These are phyloP conservation scores for Aaosphaeria pasadenensis DNA, from an alignment of 2,329 filamentous ascomycete genomes.

Conservation along the genomic window DNA sequence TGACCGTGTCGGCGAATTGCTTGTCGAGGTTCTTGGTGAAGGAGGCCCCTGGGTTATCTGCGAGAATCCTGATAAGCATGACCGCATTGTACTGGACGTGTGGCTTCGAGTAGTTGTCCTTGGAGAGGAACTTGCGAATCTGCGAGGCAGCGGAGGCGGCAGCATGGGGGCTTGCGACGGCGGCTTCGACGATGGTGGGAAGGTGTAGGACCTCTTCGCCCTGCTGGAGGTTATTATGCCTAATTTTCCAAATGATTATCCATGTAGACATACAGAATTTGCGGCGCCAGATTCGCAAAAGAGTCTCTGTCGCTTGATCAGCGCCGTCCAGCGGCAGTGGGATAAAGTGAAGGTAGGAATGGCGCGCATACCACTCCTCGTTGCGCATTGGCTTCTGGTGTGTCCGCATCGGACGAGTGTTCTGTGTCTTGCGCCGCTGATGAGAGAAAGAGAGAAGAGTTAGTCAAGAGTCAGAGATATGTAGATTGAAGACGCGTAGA, in stretches of 20 bases:
- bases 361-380: slow-evolving; percentile 60
- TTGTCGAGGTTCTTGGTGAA: slow-evolving; percentile 91
- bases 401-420: slow-evolving; percentile 45
- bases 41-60: slow-evolving; percentile 83
- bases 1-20: slow-evolving; percentile 74
- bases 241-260: background rate
- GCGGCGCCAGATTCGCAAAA: slow-evolving; percentile 76
- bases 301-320: slow-evolving; percentile 54
- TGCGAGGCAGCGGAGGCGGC: slow-evolving; percentile 76
- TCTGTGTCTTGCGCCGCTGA: slow-evolving; percentile 24
- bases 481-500: background rate
- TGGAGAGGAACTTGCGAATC: slow-evolving; percentile 78
- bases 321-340: slow-evolving; percentile 5
- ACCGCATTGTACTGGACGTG: slow-evolving; percentile 91
- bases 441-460: slow-evolving; percentile 9
- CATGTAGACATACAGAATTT: slow-evolving; percentile 38
- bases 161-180: slow-evolving; percentile 85
- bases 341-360: slow-evolving; percentile 22
- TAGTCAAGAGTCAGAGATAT: no score
- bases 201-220: slow-evolving; percentile 90
- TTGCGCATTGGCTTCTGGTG: slow-evolving; percentile 64
- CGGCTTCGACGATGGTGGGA: slow-evolving; percentile 88
- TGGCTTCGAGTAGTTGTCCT: slow-evolving; percentile 62
- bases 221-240: slow-evolving; percentile 40
- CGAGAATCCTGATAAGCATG: slow-evolving; percentile 89